Evolutionary conservation across 345 rosid genomes (phyloP).

Genomic region (Ailanthus altissimus): DNA sequence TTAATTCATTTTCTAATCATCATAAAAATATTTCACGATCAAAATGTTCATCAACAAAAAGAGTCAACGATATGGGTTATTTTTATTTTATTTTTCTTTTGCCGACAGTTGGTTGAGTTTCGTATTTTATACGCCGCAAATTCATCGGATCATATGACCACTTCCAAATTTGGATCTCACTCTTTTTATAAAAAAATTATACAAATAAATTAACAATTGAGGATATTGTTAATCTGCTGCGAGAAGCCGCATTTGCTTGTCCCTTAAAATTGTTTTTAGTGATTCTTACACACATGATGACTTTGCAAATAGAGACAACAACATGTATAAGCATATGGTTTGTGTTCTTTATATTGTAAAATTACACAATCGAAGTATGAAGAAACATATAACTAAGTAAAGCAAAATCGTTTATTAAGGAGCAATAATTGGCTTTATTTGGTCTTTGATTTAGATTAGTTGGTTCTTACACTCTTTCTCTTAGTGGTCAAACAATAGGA

Average conservation of each 20-base stretch:
- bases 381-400: neutral
- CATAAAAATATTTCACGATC: no score
- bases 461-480: neutral
- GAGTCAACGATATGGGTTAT: neutral
- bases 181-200: neutral
- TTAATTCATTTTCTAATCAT: neutral
- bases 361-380: neutral
- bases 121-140: conserved; percentile 18
- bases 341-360: neutral
- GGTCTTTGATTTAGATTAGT: neutral
- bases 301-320: no score
- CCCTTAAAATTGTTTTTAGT: neutral
- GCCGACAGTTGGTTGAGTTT: conserved; percentile 3
- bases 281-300: neutral
- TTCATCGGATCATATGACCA: conserved; percentile 12
- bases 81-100: neutral
- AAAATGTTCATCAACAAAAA: no score
- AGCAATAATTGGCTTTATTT: neutral
- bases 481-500: neutral
- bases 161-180: neutral
- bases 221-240: conserved; percentile 34
- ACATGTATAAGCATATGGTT: neutral
- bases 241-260: conserved; percentile 54
- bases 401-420: neutral
- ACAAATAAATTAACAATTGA: neutral